Evolutionary conservation across 371 early-diverging fungal genomes (phyloP).

Genomic region (Mucor irregularis): DNA sequence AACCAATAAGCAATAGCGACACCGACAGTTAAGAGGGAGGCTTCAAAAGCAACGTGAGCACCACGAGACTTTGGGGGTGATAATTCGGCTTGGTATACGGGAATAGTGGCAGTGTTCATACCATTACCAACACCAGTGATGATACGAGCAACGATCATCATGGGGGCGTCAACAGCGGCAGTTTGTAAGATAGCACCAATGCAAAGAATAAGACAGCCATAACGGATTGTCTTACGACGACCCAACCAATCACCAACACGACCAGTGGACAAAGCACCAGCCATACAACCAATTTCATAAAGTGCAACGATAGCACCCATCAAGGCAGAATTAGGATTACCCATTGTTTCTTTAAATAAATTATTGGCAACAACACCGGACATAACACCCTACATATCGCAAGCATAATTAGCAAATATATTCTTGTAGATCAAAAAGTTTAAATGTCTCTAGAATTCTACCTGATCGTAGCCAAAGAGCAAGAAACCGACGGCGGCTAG

Average conservation of each 20-base stretch:
- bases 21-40: constrained; percentile 37
- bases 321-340: constrained; percentile 27
- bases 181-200: constrained; percentile 44
- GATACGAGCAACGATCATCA: constrained; percentile 39
- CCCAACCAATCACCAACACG: constrained; percentile 41
- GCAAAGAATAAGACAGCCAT: constrained; percentile 33
- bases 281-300: constrained; percentile 40
- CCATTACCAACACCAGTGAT: constrained; percentile 49
- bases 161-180: constrained; percentile 31
- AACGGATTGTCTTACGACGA: constrained; percentile 39
- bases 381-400: constrained; percentile 44
- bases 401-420: too few relatives aligned
- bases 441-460: constrained; percentile 7
- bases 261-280: constrained; percentile 43
- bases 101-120: constrained; percentile 40
- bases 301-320: constrained; percentile 31
- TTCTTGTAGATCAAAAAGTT: neutral
- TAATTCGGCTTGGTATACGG: constrained; percentile 54
- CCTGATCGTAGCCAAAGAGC: constrained; percentile 55
- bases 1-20: constrained; percentile 45
- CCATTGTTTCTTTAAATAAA: constrained; percentile 35
- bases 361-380: constrained; percentile 46
- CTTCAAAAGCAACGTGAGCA: constrained; percentile 43
- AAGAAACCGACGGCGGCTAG: constrained; percentile 52
- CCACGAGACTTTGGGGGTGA: constrained; percentile 70